Conservation (phyloP, 768 basidiomycete genomes). For the Psilocybe cyanescens region DNA sequence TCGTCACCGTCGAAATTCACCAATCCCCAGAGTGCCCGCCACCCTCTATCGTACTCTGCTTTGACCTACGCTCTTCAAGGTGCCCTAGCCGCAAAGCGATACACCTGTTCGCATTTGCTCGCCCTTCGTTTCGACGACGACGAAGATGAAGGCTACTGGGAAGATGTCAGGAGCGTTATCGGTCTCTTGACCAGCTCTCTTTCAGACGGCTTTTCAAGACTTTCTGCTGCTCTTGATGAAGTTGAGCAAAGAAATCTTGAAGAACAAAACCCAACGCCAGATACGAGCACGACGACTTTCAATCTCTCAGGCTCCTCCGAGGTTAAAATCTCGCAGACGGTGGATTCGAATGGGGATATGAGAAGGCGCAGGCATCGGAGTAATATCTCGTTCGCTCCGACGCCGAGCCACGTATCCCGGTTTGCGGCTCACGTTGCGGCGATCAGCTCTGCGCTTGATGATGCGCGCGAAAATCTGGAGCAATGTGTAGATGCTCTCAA, state of each 20-base stretch:
- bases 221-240: constrained; percentile 67
- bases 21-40: constrained; percentile 57
- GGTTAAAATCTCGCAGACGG: constrained; percentile 3
- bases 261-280: constrained; percentile 52
- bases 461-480: constrained; percentile 70
- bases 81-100: constrained; percentile 75
- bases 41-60: constrained; percentile 70
- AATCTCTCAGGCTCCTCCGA: not conserved
- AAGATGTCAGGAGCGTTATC: constrained; percentile 80
- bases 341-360: constrained; percentile 12
- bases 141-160: constrained; percentile 83
- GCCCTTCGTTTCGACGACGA: constrained; percentile 75
- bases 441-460: constrained; percentile 68
- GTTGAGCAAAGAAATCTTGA: constrained; percentile 54
- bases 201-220: constrained; percentile 62
- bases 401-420: constrained; percentile 67
- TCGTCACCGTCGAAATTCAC: constrained; percentile 66
- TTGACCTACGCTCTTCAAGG: constrained; percentile 63
- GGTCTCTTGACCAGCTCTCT: constrained; percentile 68
- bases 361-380: constrained; percentile 14
- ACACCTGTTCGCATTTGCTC: constrained; percentile 78
- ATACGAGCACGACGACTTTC: not conserved
- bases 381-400: constrained; percentile 67
- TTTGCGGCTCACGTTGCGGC: constrained; percentile 78
- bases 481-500: constrained; percentile 64